phyloP scores from a whole-genome alignment of 257 asterid genomes.

The Penstemon davidsonii region DNA sequence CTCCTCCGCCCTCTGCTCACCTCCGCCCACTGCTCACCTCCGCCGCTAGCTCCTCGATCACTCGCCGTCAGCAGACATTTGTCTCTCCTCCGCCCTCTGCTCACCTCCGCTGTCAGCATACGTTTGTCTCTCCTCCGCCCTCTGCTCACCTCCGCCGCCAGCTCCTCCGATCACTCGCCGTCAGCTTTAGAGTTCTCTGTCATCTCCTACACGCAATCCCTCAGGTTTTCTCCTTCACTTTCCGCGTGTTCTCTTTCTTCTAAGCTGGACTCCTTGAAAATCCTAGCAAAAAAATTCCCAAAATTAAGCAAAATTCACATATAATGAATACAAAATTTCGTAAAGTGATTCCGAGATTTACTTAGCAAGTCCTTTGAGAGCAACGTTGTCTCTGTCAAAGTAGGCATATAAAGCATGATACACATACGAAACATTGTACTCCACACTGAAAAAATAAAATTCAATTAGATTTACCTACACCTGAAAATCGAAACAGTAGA shows the following conservation, averaged over 20 bases:
- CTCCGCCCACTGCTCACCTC: too few species aligned
- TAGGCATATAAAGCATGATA: slow-evolving; percentile 84
- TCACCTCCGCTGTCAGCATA: too few species aligned
- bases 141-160: too few species aligned
- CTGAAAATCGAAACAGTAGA: background rate
- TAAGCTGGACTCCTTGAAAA: slow-evolving; percentile 75
- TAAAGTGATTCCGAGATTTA: slow-evolving; percentile 23
- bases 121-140: too few species aligned
- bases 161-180: too few species aligned
- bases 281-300: slow-evolving; percentile 32
- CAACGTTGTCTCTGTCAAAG: too few species aligned
- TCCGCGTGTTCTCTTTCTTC: slow-evolving; percentile 88
- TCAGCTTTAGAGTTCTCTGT: too few species aligned
- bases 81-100: too few species aligned
- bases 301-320: background rate
- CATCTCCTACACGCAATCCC: too few species aligned
- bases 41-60: too few species aligned
- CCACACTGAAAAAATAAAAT: slow-evolving; percentile 49
- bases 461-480: background rate
- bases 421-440: slow-evolving; percentile 78
- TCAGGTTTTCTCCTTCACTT: background rate
- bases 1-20: too few species aligned
- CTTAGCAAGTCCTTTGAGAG: slow-evolving; percentile 87
- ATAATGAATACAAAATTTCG: background rate
- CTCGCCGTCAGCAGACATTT: too few species aligned